Percentiles rank a stretch among this genome's conserved stretches.
Evolutionary conservation across 768 basidiomycete species (phyloP).

Genomic region (Amanita phalloides): DNA sequence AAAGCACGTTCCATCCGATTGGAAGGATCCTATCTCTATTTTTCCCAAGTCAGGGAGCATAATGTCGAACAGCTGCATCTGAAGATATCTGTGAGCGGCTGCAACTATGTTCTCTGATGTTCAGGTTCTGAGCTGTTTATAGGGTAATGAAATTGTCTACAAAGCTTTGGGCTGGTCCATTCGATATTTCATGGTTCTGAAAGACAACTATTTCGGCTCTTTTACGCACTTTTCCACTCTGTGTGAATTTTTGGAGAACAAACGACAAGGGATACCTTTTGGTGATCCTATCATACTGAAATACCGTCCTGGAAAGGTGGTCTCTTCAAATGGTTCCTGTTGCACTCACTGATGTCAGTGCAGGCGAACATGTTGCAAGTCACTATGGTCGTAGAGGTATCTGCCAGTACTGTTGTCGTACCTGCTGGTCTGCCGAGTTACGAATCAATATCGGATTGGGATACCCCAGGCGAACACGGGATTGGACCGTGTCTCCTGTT

Average conservation of each 20-base stretch:
- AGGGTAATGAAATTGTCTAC: conserved; percentile 48
- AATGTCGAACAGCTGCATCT: conserved; percentile 73
- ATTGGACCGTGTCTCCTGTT: conserved; percentile 48
- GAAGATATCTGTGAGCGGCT: conserved; percentile 41
- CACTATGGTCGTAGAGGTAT: conserved; percentile 41
- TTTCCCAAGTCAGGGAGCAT: conserved; percentile 51
- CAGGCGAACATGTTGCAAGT: conserved; percentile 83
- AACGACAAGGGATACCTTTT: conserved; percentile 40
- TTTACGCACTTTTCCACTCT: conserved; percentile 91
- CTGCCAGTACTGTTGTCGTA: conserved; percentile 44
- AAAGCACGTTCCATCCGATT: conserved; percentile 45
- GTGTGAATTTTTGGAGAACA: conserved; percentile 72
- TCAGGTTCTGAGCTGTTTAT: not conserved
- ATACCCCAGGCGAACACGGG: conserved; percentile 16
- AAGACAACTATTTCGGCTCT: conserved; percentile 89
- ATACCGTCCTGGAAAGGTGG: conserved; percentile 73
- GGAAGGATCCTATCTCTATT: conserved; percentile 68
- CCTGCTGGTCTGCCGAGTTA: conserved; percentile 63
- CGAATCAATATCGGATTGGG: conserved; percentile 20
- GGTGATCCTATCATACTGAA: conserved; percentile 79
- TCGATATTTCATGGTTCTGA: conserved; percentile 77
- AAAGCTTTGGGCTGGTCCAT: conserved; percentile 82
- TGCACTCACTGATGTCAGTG: conserved; percentile 2
- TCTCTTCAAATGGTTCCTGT: not conserved
- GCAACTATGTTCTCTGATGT: conserved; percentile 3